Conservation (phyloP, 495 filamentous ascomycete genomes). For the Platismatia glauca region DNA sequence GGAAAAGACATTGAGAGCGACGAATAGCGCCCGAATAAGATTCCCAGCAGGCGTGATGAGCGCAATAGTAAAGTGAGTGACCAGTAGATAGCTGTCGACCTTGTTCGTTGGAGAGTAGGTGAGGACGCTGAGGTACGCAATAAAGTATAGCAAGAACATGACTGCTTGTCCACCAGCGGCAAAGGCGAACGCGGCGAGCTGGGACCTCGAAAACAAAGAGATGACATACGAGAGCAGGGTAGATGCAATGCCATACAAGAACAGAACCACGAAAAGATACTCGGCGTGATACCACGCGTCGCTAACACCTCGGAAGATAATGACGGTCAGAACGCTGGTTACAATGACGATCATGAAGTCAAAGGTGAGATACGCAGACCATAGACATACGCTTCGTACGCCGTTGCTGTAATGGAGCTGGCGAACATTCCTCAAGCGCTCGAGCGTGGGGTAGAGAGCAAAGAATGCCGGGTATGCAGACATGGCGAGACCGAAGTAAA, state of each 20-base stretch:
- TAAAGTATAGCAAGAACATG: conserved; percentile 71
- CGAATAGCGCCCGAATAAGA: conserved; percentile 58
- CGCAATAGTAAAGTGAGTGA: conserved; percentile 61
- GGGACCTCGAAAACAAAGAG: conserved; percentile 57
- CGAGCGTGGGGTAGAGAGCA: conserved; percentile 72
- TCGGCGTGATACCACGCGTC: conserved; percentile 63
- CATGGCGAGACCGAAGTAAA: conserved; percentile 71
- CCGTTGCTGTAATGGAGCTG: conserved; percentile 80
- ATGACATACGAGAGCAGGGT: conserved; percentile 64
- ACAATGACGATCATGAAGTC: conserved; percentile 64
- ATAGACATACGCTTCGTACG: conserved; percentile 60
- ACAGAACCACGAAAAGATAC: conserved; percentile 67
- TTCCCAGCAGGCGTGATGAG: conserved; percentile 60
- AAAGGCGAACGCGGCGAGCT: conserved; percentile 66
- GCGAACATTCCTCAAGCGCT: conserved; percentile 66
- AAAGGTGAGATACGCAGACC: conserved; percentile 69
- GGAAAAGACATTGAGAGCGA: conserved; percentile 70
- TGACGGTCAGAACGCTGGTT: conserved; percentile 48
- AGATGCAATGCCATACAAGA: conserved; percentile 65
- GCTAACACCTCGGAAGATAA: conserved; percentile 52
- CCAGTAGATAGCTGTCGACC: conserved; percentile 17
- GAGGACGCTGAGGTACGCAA: conserved; percentile 57
- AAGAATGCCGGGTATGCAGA: conserved; percentile 75
- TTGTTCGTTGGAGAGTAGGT: conserved; percentile 53
- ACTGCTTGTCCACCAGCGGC: conserved; percentile 62